Conservation (phyloP, 2,329 filamentous ascomycete species). For the Botrytis deweyae region DNA sequence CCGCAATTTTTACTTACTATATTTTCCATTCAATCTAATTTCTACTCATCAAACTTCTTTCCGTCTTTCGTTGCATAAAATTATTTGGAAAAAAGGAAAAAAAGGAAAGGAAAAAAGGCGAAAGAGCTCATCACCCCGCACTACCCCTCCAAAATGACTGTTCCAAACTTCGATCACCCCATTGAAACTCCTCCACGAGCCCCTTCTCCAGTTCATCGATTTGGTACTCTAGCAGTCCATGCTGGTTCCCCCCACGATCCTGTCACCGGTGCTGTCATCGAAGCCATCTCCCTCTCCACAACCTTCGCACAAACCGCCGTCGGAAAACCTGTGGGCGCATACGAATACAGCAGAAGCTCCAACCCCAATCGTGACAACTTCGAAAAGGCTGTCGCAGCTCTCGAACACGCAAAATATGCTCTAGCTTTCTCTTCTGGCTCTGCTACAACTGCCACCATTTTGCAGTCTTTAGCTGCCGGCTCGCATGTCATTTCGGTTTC, state of each 20-base stretch:
- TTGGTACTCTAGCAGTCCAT: conserved; percentile 93
- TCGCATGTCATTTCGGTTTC: conserved; percentile 96
- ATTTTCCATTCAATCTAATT: background rate
- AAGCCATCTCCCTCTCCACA: conserved; percentile 91
- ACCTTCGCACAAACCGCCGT: conserved; percentile 92
- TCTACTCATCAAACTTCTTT: background rate
- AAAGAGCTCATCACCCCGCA: background rate
- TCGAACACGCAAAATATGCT: conserved; percentile 90
- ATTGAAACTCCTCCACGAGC: conserved; percentile 73
- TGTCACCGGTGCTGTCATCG: conserved; percentile 90
- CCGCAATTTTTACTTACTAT: background rate
- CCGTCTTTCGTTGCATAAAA: background rate
- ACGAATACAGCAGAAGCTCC: conserved; percentile 90
- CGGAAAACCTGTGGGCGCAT: conserved; percentile 80
- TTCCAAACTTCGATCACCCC: conserved; percentile 45
- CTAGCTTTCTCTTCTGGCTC: conserved; percentile 94
- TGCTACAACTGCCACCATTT: conserved; percentile 87
- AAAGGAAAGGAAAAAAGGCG: background rate
- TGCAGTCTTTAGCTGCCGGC: conserved; percentile 86
- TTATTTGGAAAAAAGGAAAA: background rate
- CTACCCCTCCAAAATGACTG: conserved; percentile 31
- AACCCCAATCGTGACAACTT: conserved; percentile 98
- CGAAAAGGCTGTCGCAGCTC: conserved; percentile 82
- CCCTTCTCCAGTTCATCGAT: conserved; percentile 72
- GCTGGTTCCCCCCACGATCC: conserved; percentile 90